These are phyloP conservation scores for Fusarium phyllophilum DNA, from an alignment of 2,329 filamentous ascomycete genomes.

Conservation along the genomic window DNA sequence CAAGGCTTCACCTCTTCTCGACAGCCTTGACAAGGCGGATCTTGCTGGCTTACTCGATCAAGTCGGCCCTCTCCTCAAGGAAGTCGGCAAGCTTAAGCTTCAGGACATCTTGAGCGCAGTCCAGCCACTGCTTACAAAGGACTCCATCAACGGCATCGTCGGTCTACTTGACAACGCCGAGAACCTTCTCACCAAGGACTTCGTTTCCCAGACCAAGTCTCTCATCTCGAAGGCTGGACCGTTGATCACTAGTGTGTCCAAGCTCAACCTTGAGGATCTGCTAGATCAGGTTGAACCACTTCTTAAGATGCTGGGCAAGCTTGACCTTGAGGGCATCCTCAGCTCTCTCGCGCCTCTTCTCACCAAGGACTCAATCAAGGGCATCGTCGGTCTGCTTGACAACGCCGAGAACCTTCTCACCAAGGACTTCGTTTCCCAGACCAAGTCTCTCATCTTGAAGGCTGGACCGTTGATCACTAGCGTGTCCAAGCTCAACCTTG, in stretches of 20 bases:
- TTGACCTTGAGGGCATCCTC: constrained; percentile 47
- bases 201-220: constrained; percentile 41
- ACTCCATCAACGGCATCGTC: constrained; percentile 48
- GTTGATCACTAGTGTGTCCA: constrained; percentile 47
- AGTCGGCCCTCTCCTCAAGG: constrained; percentile 48
- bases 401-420: constrained; percentile 47
- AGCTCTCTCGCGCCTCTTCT: constrained; percentile 43
- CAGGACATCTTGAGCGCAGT: constrained; percentile 43
- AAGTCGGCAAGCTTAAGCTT: constrained; percentile 47
- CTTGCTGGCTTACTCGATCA: constrained; percentile 48
- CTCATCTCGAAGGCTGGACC: constrained; percentile 46
- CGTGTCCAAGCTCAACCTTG: constrained; percentile 48
- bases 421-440: constrained; percentile 42
- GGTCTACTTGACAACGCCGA: constrained; percentile 49
- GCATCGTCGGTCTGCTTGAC: constrained; percentile 46
- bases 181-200: constrained; percentile 42
- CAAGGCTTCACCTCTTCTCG: constrained; percentile 48
- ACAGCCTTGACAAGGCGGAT: constrained; percentile 47
- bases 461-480: constrained; percentile 48
- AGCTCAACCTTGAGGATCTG: constrained; percentile 48
- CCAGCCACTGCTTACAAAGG: constrained; percentile 45
- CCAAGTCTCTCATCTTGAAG: constrained; percentile 41
- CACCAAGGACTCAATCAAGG: constrained; percentile 43
- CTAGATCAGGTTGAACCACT: constrained; percentile 50
- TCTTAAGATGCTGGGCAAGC: constrained; percentile 44